Base-by-base conservation (phyloP, 192 early-diverging fungal genomes). In the Podila verticillata region DNA sequence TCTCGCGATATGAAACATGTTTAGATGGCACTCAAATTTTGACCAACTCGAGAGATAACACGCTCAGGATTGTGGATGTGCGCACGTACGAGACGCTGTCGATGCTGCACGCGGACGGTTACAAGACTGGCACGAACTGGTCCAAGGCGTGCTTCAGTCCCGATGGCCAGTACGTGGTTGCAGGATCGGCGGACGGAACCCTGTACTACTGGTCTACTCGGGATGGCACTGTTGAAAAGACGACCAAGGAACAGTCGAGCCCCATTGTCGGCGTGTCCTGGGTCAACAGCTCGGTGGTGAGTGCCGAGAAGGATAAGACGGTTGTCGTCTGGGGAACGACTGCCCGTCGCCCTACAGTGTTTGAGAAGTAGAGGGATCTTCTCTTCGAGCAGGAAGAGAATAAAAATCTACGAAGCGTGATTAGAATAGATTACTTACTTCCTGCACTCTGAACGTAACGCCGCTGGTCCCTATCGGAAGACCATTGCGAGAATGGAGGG, bases 1-100 rank as follows among this genome's bases (percentile, higher is more conserved):
- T 64, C 31, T 26, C 29, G 17, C 51, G 24, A 34, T 7, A 65
- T 28, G 12, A 22, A 17, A 22, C 70, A 44, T 39, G 51, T 73
- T 47, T 54, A 91, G 94, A 92, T 81, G 81, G 91, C 35, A 87
- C 83, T 8, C 87, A 91, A 68, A 71, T 99, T 1, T 82, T 99
- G 84, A 99, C 96, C 19, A 99, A 96, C 79, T 96, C 95, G 30
- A 87, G 95, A 56, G 97, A 99, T 80, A 96, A 97, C 83, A 95
- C 93, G 35, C 84, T 99, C 12, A 89, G 94, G 72, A 81, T 97
- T 12, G 83, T 99, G 57, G 96, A 97, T 75, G 66, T 93, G 10
- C 57, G 89, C 7, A 96, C 91, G 30, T 96, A 92, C 72, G 92
- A 93, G 48, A 86, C 91, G 7, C 70, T 93, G 1, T 84, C 84